These are phyloP conservation scores for Aspergillus niger DNA, from an alignment of 2,329 filamentous ascomycete genomes.

Conservation along the genomic window DNA sequence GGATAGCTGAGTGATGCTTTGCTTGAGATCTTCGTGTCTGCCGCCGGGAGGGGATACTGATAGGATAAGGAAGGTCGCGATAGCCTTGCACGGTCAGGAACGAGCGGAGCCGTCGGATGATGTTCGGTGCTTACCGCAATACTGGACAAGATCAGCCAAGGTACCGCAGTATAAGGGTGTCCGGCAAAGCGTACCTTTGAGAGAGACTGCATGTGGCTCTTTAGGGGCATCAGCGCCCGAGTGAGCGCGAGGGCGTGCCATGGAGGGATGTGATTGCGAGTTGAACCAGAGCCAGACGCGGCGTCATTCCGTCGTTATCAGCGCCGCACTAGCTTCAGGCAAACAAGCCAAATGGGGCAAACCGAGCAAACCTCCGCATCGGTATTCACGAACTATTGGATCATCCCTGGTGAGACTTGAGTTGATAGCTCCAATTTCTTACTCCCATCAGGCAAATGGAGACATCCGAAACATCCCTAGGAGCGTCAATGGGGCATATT, in stretches of 20 bases:
- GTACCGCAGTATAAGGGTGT: conserved; percentile 3
- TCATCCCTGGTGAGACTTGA: not conserved
- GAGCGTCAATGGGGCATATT: no score
- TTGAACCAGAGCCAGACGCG: not conserved
- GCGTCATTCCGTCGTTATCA: conserved; percentile 18
- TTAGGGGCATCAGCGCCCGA: conserved; percentile 55
- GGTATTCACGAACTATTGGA: not conserved
- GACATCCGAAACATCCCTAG: not conserved
- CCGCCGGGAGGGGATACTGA: conserved; percentile 47
- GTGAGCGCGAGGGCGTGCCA: conserved; percentile 47
- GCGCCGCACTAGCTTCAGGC: conserved; percentile 9
- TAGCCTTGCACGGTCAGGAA: conserved; percentile 57
- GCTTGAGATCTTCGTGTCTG: conserved; percentile 54
- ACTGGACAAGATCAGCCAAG: conserved; percentile 32
- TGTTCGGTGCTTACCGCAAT: conserved; percentile 38
- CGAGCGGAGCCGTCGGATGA: not conserved
- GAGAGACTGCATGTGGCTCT: conserved; percentile 75
- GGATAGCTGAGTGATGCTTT: conserved; percentile 77
- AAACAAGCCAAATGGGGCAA: conserved; percentile 30
- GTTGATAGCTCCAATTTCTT: not conserved
- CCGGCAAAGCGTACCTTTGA: conserved; percentile 59
- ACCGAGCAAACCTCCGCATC: conserved; percentile 29
- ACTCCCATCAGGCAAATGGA: not conserved
- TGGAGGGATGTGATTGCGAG: conserved; percentile 18
- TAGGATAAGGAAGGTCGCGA: conserved; percentile 64